Base-by-base conservation (phyloP, 1,284 basidiomycete species). In the Rhodotorula sp. region DNA sequence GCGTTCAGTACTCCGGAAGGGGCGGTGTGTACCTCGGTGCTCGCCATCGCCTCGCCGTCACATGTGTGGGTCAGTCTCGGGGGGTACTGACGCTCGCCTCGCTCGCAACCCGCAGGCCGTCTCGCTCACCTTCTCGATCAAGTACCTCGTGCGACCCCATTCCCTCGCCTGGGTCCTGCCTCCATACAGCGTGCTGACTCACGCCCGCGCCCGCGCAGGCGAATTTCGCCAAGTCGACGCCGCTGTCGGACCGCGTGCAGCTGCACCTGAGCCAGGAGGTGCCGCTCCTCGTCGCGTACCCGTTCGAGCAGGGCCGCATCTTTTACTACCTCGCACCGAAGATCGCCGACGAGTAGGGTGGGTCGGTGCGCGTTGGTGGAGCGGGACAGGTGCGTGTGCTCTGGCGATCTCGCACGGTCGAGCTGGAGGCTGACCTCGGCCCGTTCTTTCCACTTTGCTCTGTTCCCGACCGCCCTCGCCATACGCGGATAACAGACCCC, bases 141-240 rank as follows among this genome's bases (percentile, higher is more conserved):
- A 99, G 83, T 99, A 99, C 83, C 88, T 99, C 34, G 34, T 34
- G 34, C 34, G 34, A 34, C 34, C 34, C 34, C 34, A 34, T 34
- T 34, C 34, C 34, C 34, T 34, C 34, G 34, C 34, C 34, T 34
- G 34, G 34, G 34, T 34, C 34, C 34, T 34, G 34, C 34, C 34
- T 34, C 34, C 34, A 34, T 34, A 34, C 34, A 34, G 34, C 34
- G 34, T 34, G 34, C 34, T 34, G 34, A 34, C 34, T 34, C 34
- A 34, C 34, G 34, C 34, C 34, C 34, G 34, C 34, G 34, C 34
- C 34, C 34, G 34, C 5, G 34, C 34, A 34, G 45, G 88, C 91
- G 82, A 97, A 97, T 85, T 99, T 99, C 82, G 89, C 93, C 71
- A 99, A 98, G 86, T 93, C 91, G 73, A 86, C 91, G 0, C 87